Evolutionary conservation across 83 land plant species (phyloP).

Genomic region (Picea mariana): DNA sequence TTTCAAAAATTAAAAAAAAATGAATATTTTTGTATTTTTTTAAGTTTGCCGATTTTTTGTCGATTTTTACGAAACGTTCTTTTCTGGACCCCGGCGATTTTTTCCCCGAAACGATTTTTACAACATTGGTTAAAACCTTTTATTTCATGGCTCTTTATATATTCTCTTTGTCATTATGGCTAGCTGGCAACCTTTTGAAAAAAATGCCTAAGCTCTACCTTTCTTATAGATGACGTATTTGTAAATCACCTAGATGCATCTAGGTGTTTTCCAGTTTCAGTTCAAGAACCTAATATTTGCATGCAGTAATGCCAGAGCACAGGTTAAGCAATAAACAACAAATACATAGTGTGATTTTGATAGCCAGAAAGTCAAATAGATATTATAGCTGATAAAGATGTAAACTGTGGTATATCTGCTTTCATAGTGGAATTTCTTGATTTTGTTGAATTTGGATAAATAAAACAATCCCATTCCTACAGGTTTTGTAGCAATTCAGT

Average conservation of each 20-base stretch:
- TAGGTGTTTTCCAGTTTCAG: neutral
- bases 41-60: too few relatives aligned
- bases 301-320: neutral
- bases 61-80: too few relatives aligned
- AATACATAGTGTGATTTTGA: neutral
- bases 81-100: too few relatives aligned
- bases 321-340: neutral
- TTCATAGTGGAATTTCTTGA: neutral
- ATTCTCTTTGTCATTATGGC: neutral
- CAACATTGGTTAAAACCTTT: neutral
- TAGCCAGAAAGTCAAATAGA: neutral
- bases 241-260: neutral
- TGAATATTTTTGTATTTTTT: too few relatives aligned
- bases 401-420: neutral
- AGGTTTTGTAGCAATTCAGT: constrained; percentile 43
- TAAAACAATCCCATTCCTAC: neutral
- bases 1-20: too few relatives aligned
- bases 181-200: constrained; percentile 46
- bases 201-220: constrained; percentile 76
- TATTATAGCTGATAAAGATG: neutral
- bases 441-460: neutral
- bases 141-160: neutral
- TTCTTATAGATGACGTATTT: constrained; percentile 8
- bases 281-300: neutral
- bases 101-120: too few relatives aligned